A percentile compares a stretch with the other conserved stretches of the same genome.
Evolutionary conservation across 805 yeast genomes (phyloP).

Genomic region (Ogataea pini): DNA sequence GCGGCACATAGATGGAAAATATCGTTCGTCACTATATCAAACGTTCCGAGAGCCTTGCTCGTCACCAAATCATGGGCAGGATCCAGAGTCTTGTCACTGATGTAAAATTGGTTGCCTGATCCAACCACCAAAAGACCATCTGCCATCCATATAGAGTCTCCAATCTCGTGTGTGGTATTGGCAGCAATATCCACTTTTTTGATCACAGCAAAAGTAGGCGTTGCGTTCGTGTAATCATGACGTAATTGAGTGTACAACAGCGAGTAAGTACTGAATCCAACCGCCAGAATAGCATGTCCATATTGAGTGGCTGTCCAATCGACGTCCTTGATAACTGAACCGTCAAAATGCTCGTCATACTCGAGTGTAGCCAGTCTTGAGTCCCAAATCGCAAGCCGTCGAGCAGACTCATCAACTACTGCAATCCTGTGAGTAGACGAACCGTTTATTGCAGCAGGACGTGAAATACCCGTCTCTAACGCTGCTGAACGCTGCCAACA

Average conservation of each 20-base stretch:
- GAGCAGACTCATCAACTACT: constrained; percentile 56
- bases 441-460: constrained; percentile 61
- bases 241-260: constrained; percentile 77
- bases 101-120: constrained; percentile 84
- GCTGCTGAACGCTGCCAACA: constrained; percentile 54
- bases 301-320: constrained; percentile 82
- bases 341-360: constrained; percentile 50
- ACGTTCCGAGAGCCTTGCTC: constrained; percentile 55
- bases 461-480: constrained; percentile 55
- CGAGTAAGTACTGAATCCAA: constrained; percentile 69
- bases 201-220: constrained; percentile 76
- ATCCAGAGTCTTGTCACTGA: constrained; percentile 72
- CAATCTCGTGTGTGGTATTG: constrained; percentile 78
- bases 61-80: constrained; percentile 49
- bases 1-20: constrained; percentile 73
- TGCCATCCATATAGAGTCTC: constrained; percentile 85
- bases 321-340: constrained; percentile 56
- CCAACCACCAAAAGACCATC: constrained; percentile 81
- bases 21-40: constrained; percentile 53
- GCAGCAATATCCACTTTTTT: constrained; percentile 68
- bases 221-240: constrained; percentile 81
- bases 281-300: constrained; percentile 72
- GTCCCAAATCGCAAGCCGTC: constrained; percentile 76
- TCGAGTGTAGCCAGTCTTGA: constrained; percentile 65
- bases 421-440: constrained; percentile 79